Percentiles rank a stretch among this genome's conserved stretches.
phyloP scores from a whole-genome alignment of 1,284 basidiomycete genomes.

The Irpex lacteus region DNA sequence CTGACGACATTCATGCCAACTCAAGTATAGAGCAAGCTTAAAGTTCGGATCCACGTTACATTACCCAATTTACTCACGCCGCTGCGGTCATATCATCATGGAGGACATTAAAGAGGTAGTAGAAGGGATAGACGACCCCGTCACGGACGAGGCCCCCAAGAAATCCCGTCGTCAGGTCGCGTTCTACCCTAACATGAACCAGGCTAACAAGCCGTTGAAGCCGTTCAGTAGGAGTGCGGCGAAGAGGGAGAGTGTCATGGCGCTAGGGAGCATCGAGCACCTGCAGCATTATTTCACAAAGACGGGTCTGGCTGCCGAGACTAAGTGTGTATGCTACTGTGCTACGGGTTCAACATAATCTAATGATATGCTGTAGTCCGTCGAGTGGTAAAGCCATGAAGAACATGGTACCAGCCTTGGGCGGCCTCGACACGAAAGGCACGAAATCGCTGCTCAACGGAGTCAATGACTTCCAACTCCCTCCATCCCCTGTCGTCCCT shows the following conservation, averaged over 20 bases:
- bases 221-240: slow-evolving; percentile 84
- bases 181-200: slow-evolving; percentile 72
- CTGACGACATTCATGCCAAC: neutral
- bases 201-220: slow-evolving; percentile 68
- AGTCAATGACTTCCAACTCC: slow-evolving; percentile 51
- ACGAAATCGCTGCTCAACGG: slow-evolving; percentile 36
- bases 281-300: slow-evolving; percentile 88
- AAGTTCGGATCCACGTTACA: neutral
- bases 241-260: slow-evolving; percentile 84
- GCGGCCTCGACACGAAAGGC: slow-evolving; percentile 41
- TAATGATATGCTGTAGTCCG: slow-evolving; percentile 35
- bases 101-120: neutral
- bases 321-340: slow-evolving; percentile 65
- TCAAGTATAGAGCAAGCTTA: neutral
- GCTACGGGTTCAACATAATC: slow-evolving; percentile 9
- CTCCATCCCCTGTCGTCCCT: slow-evolving; percentile 65
- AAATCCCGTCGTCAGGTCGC: slow-evolving; percentile 49
- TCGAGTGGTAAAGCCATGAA: slow-evolving; percentile 48
- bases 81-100: neutral
- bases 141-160: neutral
- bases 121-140: neutral
- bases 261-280: slow-evolving; percentile 82
- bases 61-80: neutral
- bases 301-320: slow-evolving; percentile 71
- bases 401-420: slow-evolving; percentile 73